Conservation (phyloP, 2,329 filamentous ascomycete species). For the Pseudogymnoascus sp. region DNA sequence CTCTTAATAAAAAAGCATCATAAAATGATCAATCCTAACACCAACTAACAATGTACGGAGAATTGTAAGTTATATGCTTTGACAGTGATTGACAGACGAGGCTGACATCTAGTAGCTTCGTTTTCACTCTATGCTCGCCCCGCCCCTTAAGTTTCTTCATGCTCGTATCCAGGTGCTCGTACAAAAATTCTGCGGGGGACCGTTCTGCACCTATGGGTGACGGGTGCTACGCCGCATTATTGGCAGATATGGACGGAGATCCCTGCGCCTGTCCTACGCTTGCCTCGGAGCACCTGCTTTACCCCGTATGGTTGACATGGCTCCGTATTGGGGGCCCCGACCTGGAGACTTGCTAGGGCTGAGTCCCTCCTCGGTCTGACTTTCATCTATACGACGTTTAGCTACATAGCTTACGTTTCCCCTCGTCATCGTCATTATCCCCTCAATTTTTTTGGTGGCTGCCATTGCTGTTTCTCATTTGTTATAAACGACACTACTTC, state of each 20-base stretch:
- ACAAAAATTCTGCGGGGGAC: background rate
- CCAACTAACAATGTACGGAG: no score
- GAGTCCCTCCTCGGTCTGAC: background rate
- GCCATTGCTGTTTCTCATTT: background rate
- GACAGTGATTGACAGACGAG: background rate
- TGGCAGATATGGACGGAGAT: background rate
- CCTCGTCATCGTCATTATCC: background rate
- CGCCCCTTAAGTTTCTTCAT: background rate
- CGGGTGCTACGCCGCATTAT: background rate
- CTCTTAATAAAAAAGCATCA: no score
- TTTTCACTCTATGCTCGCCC: background rate
- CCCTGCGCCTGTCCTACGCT: background rate
- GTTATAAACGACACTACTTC: background rate
- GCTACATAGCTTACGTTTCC: background rate
- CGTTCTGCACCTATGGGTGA: background rate
- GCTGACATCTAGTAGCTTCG: background rate
- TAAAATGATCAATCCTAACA: no score
- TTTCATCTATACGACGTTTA: background rate
- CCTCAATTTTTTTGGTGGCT: background rate
- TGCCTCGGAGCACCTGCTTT: background rate
- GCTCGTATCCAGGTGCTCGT: background rate
- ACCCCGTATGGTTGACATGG: background rate
- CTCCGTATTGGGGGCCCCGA: background rate
- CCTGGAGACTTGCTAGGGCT: background rate
- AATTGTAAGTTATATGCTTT: background rate